Evolutionary conservation across 768 basidiomycete genomes (phyloP), one percentile per base, ranked within the genome.

Genomic region (Mycena chlorophos): DNA sequence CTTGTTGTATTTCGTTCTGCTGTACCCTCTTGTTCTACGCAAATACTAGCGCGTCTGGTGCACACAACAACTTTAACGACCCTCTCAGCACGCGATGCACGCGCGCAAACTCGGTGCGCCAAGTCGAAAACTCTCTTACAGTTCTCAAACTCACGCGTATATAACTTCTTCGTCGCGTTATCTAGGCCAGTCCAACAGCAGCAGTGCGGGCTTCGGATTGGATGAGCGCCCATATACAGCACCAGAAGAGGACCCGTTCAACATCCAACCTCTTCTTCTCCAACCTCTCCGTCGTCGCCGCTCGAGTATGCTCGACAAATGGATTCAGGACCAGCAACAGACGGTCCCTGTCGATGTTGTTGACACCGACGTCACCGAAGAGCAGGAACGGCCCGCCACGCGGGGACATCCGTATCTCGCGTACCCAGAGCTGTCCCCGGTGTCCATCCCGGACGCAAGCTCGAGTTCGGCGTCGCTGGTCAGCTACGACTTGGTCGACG

Each of bases 281-380:
- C 66, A 70, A 53, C 71, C 72, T 22, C 71, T 73, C 40, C 74
- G 71, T 37, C 65, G 71, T 37, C 65, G 72, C 58, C 76, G 75
- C 39, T 79, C 80, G n/a, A 81, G 78, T 63, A 68, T 81, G 68
- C 73, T 83, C 52, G 71, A 79, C 67, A 77, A 78, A 62, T 83
- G 80, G 80, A 81, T 83, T 46, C 68, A 74, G 50, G 79, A 81
- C 49, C 80, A 82, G 64, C 78, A n/a, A n/a, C n/a, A 78, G 40
- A 49, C 50, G 39, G 31, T 49, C 54, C 40, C 66, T 50, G 51
- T 39, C 59, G 38, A 51, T 31, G 42, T 58, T 58, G 50, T 38
- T 17, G 57, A n/a, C n/a, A n/a, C n/a, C n/a, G n/a, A 58, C 27
- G 49, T 29, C 39, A 55, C 57, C 25, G 56, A 64, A 27, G 40